Evolutionary conservation across 768 basidiomycete genomes (phyloP).

Genomic region (Cystofilobasidium macerans): DNA sequence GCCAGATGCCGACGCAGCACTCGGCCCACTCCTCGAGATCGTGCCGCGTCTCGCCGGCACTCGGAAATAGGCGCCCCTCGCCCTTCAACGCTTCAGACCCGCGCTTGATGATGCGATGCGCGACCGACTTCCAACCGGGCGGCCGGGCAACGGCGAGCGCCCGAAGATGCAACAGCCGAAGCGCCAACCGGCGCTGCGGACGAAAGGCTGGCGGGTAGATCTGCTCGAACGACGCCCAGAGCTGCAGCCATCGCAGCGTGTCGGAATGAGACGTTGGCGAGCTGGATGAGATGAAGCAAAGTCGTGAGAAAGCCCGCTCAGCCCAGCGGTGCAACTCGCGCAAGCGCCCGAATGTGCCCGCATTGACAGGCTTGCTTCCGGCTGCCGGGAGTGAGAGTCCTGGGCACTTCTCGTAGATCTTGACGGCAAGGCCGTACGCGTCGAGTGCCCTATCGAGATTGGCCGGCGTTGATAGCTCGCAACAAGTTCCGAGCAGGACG

Average conservation of each 20-base stretch:
- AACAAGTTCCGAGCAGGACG: slow-evolving; percentile 54
- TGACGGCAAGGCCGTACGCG: slow-evolving; percentile 30
- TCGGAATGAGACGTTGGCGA: slow-evolving; percentile 31
- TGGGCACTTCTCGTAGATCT: slow-evolving; percentile 28
- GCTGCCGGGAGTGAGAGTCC: slow-evolving; percentile 24
- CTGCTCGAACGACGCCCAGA: slow-evolving; percentile 37
- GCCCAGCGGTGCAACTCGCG: slow-evolving; percentile 81
- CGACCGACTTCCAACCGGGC: slow-evolving; percentile 51
- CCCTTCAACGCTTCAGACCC: slow-evolving; percentile 58
- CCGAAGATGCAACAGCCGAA: slow-evolving; percentile 61
- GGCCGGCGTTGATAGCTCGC: slow-evolving; percentile 43
- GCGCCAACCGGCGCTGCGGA: slow-evolving; percentile 58
- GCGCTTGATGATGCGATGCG: slow-evolving; percentile 57
- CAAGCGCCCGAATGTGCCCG: slow-evolving; percentile 52
- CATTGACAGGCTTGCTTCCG: slow-evolving; percentile 37
- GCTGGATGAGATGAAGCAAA: slow-evolving; percentile 54
- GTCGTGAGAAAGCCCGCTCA: slow-evolving; percentile 72
- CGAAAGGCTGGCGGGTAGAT: slow-evolving; percentile 74
- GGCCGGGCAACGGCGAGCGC: slow-evolving; percentile 46
- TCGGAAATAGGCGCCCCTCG: slow-evolving; percentile 59
- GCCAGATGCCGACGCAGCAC: slow-evolving; percentile 69
- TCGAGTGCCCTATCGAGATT: slow-evolving; percentile 29
- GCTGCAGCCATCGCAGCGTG: slow-evolving; percentile 33
- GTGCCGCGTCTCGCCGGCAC: slow-evolving; percentile 63
- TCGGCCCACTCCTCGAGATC: slow-evolving; percentile 77